phyloP scores from a whole-genome alignment of 495 filamentous ascomycete genomes.

The Podospora tetraspora region DNA sequence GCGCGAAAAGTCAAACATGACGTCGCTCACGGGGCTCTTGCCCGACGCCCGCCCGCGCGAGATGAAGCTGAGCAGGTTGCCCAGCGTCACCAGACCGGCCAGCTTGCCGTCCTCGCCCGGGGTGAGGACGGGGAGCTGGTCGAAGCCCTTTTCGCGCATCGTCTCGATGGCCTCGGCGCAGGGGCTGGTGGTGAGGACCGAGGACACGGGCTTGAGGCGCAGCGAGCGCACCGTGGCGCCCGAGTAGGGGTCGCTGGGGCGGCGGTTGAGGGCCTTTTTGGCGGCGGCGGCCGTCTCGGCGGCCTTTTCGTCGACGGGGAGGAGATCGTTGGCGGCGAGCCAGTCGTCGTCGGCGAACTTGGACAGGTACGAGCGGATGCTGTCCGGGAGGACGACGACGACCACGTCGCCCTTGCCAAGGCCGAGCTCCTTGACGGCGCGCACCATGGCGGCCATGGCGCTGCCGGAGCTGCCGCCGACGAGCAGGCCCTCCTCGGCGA shows the following conservation, averaged over 20 bases:
- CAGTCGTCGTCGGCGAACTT: slow-evolving; percentile 99
- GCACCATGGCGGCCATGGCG: slow-evolving; percentile 79
- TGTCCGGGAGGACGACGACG: slow-evolving; percentile 89
- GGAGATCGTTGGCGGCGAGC: slow-evolving; percentile 90
- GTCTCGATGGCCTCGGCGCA: slow-evolving; percentile 87
- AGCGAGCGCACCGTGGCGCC: slow-evolving; percentile 73
- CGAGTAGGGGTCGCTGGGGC: slow-evolving; percentile 54
- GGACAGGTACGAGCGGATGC: slow-evolving; percentile 94
- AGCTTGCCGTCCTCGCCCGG: slow-evolving; percentile 58
- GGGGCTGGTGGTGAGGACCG: slow-evolving; percentile 58
- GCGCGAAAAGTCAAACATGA: slow-evolving; percentile 92
- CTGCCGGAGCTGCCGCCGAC: slow-evolving; percentile 94
- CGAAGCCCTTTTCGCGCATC: slow-evolving; percentile 95
- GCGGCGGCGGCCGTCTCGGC: slow-evolving; percentile 25
- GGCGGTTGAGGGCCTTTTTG: slow-evolving; percentile 22
- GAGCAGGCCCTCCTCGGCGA: slow-evolving; percentile 89
- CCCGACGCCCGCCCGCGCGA: slow-evolving; percentile 70
- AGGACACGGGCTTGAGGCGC: slow-evolving; percentile 86
- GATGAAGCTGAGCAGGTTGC: slow-evolving; percentile 88
- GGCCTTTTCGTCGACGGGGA: slow-evolving; percentile 48
- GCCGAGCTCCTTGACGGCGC: slow-evolving; percentile 67
- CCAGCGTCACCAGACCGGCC: slow-evolving; percentile 86
- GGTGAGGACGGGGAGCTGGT: slow-evolving; percentile 86
- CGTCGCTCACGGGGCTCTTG: slow-evolving; percentile 67
- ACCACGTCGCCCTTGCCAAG: slow-evolving; percentile 74